Conservation (phyloP, 257 asterid genomes). For the Solanum sejunctum region DNA sequence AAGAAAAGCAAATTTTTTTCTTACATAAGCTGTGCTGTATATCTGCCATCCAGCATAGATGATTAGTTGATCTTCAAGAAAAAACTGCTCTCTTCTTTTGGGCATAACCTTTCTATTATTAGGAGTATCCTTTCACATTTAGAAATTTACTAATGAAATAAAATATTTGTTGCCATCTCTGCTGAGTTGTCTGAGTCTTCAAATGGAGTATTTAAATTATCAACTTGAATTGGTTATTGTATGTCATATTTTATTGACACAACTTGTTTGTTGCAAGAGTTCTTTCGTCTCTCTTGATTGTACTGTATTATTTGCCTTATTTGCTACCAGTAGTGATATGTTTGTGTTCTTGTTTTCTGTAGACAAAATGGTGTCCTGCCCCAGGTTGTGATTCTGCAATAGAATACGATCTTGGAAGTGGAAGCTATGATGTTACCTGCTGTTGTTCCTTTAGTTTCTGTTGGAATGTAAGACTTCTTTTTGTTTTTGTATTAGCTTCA, state of each 20-base stretch:
- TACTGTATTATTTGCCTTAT: neutral
- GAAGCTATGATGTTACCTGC: conserved; percentile 89
- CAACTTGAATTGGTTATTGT: neutral
- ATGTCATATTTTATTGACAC: neutral
- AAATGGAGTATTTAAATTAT: neutral
- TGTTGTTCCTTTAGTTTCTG: conserved; percentile 86
- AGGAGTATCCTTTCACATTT: neutral
- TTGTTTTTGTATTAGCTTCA: conserved; percentile 2
- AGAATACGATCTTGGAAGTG: conserved; percentile 86
- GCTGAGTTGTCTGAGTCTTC: neutral
- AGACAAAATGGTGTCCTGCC: conserved; percentile 99
- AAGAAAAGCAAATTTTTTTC: neutral
- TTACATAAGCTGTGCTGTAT: neutral
- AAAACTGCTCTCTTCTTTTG: neutral
- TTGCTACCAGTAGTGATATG: neutral
- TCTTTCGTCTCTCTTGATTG: neutral
- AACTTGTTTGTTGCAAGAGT: neutral
- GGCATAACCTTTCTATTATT: neutral
- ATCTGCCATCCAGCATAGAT: neutral
- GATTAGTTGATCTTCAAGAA: neutral
- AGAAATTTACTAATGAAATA: neutral
- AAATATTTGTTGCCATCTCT: neutral
- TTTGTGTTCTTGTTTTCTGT: conserved; percentile 6
- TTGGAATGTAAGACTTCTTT: conserved; percentile 77
- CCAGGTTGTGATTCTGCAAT: conserved; percentile 96